Evolutionary conservation across 208 protist genomes (phyloP), one percentile per base, ranked within the genome.

Genomic region (Acanthamoeba lenticulata): DNA sequence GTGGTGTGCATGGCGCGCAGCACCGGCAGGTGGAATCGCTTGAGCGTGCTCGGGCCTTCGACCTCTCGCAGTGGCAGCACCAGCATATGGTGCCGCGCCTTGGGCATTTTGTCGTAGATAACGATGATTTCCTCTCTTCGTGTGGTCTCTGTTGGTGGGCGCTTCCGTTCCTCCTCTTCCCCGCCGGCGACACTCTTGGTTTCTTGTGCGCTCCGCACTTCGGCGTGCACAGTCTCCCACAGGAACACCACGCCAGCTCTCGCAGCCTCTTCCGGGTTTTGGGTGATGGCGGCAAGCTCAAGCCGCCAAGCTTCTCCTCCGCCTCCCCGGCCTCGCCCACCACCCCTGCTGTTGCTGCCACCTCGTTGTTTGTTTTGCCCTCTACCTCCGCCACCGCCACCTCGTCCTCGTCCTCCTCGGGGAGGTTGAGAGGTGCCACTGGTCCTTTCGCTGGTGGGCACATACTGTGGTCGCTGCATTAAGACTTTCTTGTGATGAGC

Each of bases 41-140:
- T 90, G 15, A 90, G 52, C 0, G 83, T 27, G 15, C 38, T 6
- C 11, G 83, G 52, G 21, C 83, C 49, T 0, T 90, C 83, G n/a
- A 90, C 44, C n/a, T 90, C 83, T 9, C 42, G 1, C 15, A 72
- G 32, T 15, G 83, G 83, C 32, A 90, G 29, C 5, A 69, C 57
- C 47, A 90, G 57, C 83, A 90, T 90, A 52, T 90, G 83, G 34
- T 29, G 5, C 4, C 52, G 2, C 36, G 52, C 57, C 40, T 90
- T 90, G 52, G 83, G 83, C 52, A 90, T 72, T 52, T 90, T 90
- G 52, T 90, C 83, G 52, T 90, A 90, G 52, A 90, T 90, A 2
- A 90, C 57, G 9, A 90, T 4, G 17, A 69, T 38, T 34, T 90
- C 52, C 2, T 69, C 83, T 24, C 9, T n/a, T 1, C 74, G 74